These are phyloP conservation scores for Haplosporangium gracile DNA, from an alignment of 192 early-diverging fungal genomes.

Conservation along the genomic window DNA sequence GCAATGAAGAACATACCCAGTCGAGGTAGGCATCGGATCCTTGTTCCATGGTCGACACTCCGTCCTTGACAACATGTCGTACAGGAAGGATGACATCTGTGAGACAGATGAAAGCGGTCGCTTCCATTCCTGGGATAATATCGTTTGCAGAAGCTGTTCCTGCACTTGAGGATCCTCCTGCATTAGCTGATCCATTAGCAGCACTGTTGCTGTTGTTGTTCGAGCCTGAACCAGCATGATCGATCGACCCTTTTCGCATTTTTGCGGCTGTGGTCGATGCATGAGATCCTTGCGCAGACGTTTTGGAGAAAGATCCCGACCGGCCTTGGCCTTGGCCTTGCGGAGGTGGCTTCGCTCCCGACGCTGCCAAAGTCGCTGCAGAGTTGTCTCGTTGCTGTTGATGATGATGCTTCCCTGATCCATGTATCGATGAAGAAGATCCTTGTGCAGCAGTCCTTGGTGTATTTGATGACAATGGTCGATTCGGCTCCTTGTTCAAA, in stretches of 20 bases:
- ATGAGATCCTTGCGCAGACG: conserved; percentile 14
- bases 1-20: conserved; percentile 20
- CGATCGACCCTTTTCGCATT: conserved; percentile 13
- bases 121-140: conserved; percentile 51
- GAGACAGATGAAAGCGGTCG: conserved; percentile 50
- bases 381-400: background rate
- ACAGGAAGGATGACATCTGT: conserved; percentile 49
- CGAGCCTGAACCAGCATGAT: conserved; percentile 7
- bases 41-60: conserved; percentile 42
- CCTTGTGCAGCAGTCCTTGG: background rate
- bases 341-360: background rate
- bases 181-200: background rate
- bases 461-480: conserved; percentile 1
- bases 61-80: conserved; percentile 44
- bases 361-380: background rate
- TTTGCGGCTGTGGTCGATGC: background rate
- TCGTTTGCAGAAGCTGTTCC: conserved; percentile 5
- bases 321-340: conserved; percentile 8
- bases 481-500: conserved; percentile 18
- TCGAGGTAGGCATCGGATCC: conserved; percentile 55
- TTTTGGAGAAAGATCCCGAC: conserved; percentile 20
- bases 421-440: too few relatives aligned
- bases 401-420: background rate
- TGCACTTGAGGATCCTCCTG: conserved; percentile 3
- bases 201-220: background rate